Evolutionary conservation across 2,329 filamentous ascomycete genomes (phyloP).

Genomic region (Arthrobotrys entomopaga): DNA sequence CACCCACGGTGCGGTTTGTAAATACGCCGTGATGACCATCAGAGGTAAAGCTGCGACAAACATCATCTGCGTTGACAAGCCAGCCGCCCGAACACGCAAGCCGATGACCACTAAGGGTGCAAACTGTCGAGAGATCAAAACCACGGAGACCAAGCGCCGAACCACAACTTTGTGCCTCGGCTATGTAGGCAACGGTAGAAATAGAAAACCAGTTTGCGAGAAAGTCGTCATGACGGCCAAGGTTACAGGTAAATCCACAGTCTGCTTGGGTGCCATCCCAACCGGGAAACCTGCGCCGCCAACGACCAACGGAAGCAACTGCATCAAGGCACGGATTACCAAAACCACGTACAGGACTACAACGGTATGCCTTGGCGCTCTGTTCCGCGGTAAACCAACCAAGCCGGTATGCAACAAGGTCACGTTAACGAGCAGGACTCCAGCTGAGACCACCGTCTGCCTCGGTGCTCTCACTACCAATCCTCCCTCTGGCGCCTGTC

Average conservation of each 20-base stretch:
- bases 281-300: neutral
- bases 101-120: neutral
- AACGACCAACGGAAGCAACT: too few species aligned
- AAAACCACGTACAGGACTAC: neutral
- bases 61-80: conserved; percentile 1
- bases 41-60: neutral
- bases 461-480: neutral
- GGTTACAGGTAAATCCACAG: neutral
- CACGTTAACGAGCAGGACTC: neutral
- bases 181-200: neutral
- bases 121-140: neutral
- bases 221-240: neutral
- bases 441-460: too few species aligned
- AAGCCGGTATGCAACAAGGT: neutral
- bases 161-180: neutral
- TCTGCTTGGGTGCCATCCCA: neutral
- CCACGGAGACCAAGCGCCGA: neutral
- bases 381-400: neutral
- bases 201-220: conserved; percentile 2
- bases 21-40: neutral
- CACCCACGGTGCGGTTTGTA: neutral
- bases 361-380: too few species aligned
- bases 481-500: neutral
- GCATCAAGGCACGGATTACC: neutral
- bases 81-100: neutral